Conservation (phyloP, 805 yeast species). For the Hanseniaspora nectarophila region DNA sequence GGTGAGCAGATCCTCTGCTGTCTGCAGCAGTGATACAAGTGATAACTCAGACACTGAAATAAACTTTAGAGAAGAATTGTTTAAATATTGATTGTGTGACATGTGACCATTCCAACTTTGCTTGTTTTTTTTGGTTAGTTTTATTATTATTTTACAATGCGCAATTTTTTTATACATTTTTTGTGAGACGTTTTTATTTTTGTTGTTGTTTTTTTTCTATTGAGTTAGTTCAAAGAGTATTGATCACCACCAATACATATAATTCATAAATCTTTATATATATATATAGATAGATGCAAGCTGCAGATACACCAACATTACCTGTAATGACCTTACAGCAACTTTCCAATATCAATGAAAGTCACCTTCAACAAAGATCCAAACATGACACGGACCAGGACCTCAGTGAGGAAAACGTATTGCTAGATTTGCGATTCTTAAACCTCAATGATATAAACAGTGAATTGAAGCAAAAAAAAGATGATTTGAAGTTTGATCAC, state of each 20-base stretch:
- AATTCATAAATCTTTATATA: no score
- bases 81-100: background rate
- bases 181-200: background rate
- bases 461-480: slow-evolving; percentile 5
- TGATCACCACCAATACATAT: no score
- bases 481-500: slow-evolving; percentile 9
- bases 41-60: background rate
- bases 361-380: background rate
- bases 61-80: slow-evolving; percentile 7
- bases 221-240: no score
- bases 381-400: background rate
- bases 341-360: background rate
- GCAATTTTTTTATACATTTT: background rate
- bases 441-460: slow-evolving; percentile 4
- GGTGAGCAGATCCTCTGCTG: background rate
- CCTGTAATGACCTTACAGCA: slow-evolving; percentile 12
- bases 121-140: background rate
- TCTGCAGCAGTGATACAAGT: no score
- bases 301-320: slow-evolving; percentile 7
- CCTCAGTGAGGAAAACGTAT: background rate
- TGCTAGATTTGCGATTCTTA: slow-evolving; percentile 1
- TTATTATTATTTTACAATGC: background rate
- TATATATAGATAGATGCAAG: no score
- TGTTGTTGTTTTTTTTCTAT: no score
- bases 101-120: background rate